A percentile compares a stretch with the other conserved stretches of the same genome.
phyloP scores from a whole-genome alignment of 1,284 basidiomycete genomes.

The Heliocybe sulcata region DNA sequence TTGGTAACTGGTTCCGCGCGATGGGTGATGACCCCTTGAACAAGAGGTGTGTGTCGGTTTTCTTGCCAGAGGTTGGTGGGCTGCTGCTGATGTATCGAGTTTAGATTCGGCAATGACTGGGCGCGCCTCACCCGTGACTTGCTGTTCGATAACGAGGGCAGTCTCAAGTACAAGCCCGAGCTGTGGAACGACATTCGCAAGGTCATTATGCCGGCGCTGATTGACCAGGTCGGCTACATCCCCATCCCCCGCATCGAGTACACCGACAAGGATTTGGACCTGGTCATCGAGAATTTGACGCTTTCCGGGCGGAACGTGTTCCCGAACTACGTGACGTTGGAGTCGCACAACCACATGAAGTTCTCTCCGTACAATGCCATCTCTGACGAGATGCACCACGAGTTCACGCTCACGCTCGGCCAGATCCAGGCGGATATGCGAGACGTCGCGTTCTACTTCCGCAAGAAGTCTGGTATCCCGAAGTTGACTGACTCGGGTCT shows the following conservation, averaged over 20 bases:
- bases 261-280: constrained; percentile 78
- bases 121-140: constrained; percentile 79
- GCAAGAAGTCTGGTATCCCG: constrained; percentile 71
- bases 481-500: constrained; percentile 87
- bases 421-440: constrained; percentile 96
- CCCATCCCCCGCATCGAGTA: constrained; percentile 92
- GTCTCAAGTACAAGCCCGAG: constrained; percentile 82
- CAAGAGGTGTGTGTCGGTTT: constrained; percentile 26
- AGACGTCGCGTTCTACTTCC: constrained; percentile 87
- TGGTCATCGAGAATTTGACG: constrained; percentile 91
- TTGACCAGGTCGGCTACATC: constrained; percentile 78
- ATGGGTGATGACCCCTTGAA: constrained; percentile 85
- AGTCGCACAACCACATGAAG: constrained; percentile 80
- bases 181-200: constrained; percentile 84
- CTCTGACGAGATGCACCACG: constrained; percentile 57
- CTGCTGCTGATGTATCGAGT: background rate
- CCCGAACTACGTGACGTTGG: constrained; percentile 75
- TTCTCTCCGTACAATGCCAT: constrained; percentile 72
- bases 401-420: constrained; percentile 62
- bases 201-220: constrained; percentile 77
- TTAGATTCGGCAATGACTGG: constrained; percentile 72
- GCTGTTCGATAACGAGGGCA: constrained; percentile 73
- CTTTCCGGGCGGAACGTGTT: constrained; percentile 81
- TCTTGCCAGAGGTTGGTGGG: background rate
- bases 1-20: constrained; percentile 73